Conservation (phyloP, 2,329 filamentous ascomycete genomes). For the Stagonosporopsis tanaceti region DNA sequence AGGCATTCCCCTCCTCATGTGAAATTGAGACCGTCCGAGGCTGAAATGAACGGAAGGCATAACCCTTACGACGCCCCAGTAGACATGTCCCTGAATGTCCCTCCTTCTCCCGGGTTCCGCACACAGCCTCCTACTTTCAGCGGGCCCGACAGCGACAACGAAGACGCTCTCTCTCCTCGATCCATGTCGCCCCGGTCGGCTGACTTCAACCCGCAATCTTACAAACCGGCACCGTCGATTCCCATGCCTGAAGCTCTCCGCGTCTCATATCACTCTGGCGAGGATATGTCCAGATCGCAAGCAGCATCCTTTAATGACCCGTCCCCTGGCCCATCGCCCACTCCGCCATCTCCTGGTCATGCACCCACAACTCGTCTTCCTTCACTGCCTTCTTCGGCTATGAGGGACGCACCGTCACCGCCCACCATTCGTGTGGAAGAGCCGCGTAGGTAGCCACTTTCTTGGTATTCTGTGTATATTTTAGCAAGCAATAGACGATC, state of each 20-base stretch:
- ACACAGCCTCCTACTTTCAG: conserved; percentile 33
- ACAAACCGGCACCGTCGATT: conserved; percentile 36
- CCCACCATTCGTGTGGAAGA: conserved; percentile 31
- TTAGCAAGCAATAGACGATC: conserved; percentile 36
- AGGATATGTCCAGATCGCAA: conserved; percentile 34
- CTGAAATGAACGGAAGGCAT: conserved; percentile 47
- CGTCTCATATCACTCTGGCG: conserved; percentile 34
- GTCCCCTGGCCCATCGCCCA: conserved; percentile 33
- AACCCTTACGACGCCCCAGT: conserved; percentile 43
- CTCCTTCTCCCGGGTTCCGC: conserved; percentile 41
- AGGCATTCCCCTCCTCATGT: conserved; percentile 34
- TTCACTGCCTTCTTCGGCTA: conserved; percentile 32
- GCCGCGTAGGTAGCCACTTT: conserved; percentile 44
- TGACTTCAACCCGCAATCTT: conserved; percentile 36
- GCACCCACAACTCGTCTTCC: conserved; percentile 38
- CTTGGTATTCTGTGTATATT: conserved; percentile 32
- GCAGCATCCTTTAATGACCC: conserved; percentile 40
- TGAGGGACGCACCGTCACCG: conserved; percentile 30
- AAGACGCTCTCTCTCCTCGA: conserved; percentile 32
- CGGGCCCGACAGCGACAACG: conserved; percentile 41
- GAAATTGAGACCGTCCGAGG: conserved; percentile 47
- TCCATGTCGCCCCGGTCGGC: conserved; percentile 35
- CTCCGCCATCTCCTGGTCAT: conserved; percentile 35
- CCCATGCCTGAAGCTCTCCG: conserved; percentile 38
- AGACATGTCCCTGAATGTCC: conserved; percentile 47